These are phyloP conservation scores for Lithocarpus polystachyus DNA, from an alignment of 306 rosid genomes.

Conservation along the genomic window DNA sequence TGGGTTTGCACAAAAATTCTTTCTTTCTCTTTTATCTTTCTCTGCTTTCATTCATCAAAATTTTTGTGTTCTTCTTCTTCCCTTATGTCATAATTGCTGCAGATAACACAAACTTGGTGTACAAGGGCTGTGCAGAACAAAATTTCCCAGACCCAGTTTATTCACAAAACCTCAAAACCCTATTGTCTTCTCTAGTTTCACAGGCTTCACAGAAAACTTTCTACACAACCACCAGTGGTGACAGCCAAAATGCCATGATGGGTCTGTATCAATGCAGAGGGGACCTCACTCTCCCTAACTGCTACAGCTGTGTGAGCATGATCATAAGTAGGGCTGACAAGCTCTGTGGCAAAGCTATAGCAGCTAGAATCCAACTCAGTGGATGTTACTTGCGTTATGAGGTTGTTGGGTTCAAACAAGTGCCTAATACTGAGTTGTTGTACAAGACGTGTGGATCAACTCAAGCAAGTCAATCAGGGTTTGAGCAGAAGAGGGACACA, in stretches of 20 bases:
- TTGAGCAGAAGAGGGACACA: conserved; percentile 45
- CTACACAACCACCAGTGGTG: conserved; percentile 56
- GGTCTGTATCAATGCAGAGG: conserved; percentile 93
- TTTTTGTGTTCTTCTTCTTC: neutral
- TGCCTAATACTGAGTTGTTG: conserved; percentile 43
- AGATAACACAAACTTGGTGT: conserved; percentile 53
- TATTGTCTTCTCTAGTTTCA: conserved; percentile 37
- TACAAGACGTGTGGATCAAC: conserved; percentile 63
- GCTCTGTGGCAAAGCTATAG: conserved; percentile 56
- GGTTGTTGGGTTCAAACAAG: conserved; percentile 60
- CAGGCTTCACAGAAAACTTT: conserved; percentile 52
- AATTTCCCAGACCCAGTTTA: conserved; percentile 51
- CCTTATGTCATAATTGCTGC: conserved; percentile 17
- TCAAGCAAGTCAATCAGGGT: conserved; percentile 46
- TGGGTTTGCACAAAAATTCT: conserved; percentile 34
- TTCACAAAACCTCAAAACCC: conserved; percentile 54
- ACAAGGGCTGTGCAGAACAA: conserved; percentile 74
- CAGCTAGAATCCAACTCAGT: conserved; percentile 74
- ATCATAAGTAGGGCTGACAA: conserved; percentile 35
- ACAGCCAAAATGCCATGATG: conserved; percentile 33
- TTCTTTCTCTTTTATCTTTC: conserved; percentile 12
- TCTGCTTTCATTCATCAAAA: conserved; percentile 11
- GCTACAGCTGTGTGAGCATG: conserved; percentile 57
- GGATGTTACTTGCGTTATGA: conserved; percentile 81
- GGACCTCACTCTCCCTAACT: conserved; percentile 58